Base-by-base conservation (phyloP, 2,329 filamentous ascomycete genomes). In the Xylaria sp. region DNA sequence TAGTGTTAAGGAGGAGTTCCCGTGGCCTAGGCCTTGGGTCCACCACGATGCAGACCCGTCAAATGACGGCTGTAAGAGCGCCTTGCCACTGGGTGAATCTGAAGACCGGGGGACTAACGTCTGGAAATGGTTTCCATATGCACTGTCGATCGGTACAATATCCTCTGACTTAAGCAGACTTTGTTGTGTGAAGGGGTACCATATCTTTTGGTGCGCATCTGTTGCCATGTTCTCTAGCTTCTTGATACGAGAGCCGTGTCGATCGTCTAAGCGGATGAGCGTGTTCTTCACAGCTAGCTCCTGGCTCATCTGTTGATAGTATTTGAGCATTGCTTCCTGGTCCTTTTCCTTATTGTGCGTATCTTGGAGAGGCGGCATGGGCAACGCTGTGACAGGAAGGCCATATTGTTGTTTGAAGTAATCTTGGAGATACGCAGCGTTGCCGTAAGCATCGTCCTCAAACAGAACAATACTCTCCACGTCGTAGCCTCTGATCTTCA, bases 11-110 rank as follows among this genome's bases (percentile, higher is more conserved):
- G 85, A 82, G 0, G 92, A 88, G 74, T 93, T 94, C 6, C 90
- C 91, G 73, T 97, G 94, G 0, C 94, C 93, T 0, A 97, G 85
- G 1, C 93, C 93, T 80, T 97, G 94, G 0, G 93, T 97, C 93
- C 94, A 97, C 93, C 94, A 97, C 0, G 92, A 95, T 0, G 93
- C 93, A 0, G 93, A 96, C 2, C 91, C 93, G 74, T 97, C 94
- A 65, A 96, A 94, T 0, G 91, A 90, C 0, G 92, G 86, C 55
- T 85, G 85, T 0, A 93, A 80, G 3, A 89, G 76, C 7, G 81
- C 74, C 5, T 75, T 58, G 32, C 10, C 28, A 1, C 18, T 51
- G 7, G 18, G 25, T 34, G 10, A 12, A 34, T 34, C 41, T 7
- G 54, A n/a, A 13, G 56, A 48, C 8, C 48, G 61, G 0, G 74